These are phyloP conservation scores for Pugionium dolabratum DNA, from an alignment of 345 rosid species.

Conservation along the genomic window DNA sequence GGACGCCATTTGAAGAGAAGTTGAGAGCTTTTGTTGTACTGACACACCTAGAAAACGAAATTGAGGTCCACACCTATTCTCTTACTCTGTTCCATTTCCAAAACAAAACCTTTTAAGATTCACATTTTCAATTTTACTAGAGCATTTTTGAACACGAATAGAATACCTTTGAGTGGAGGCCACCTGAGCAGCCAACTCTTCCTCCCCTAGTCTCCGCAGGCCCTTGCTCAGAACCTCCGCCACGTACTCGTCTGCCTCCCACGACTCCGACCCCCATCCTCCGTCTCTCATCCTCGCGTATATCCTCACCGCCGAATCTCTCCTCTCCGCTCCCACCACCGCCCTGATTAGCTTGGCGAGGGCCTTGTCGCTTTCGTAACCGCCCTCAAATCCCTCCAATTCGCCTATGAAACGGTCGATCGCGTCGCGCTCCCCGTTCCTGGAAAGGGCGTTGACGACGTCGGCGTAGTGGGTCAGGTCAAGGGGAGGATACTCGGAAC, in stretches of 20 bases:
- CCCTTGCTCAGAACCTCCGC: conserved; percentile 63
- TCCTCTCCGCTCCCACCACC: conserved; percentile 61
- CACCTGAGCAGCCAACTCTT: conserved; percentile 55
- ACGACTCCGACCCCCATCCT: conserved; percentile 59
- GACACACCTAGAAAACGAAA: too few species aligned
- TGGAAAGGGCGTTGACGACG: conserved; percentile 54
- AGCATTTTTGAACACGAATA: not conserved
- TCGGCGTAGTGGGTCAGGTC: conserved; percentile 67
- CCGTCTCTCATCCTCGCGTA: conserved; percentile 60
- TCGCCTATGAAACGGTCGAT: conserved; percentile 61
- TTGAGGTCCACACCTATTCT: not conserved
- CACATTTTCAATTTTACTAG: too few species aligned
- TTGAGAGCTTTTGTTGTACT: too few species aligned
- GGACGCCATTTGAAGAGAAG: too few species aligned
- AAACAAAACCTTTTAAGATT: conserved; percentile 29
- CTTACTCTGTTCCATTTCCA: conserved; percentile 31
- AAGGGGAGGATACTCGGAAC: conserved; percentile 56
- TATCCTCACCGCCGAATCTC: conserved; percentile 70
- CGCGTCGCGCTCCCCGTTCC: conserved; percentile 48
- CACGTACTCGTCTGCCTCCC: conserved; percentile 62
- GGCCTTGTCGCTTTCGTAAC: conserved; percentile 51
- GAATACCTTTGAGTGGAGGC: conserved; percentile 14
- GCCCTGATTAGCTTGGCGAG: conserved; percentile 56
- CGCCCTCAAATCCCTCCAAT: conserved; percentile 46
- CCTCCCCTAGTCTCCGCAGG: conserved; percentile 64